phyloP scores from a whole-genome alignment of 108 stramenopile genomes.

The Pelagomonas calceolata region DNA sequence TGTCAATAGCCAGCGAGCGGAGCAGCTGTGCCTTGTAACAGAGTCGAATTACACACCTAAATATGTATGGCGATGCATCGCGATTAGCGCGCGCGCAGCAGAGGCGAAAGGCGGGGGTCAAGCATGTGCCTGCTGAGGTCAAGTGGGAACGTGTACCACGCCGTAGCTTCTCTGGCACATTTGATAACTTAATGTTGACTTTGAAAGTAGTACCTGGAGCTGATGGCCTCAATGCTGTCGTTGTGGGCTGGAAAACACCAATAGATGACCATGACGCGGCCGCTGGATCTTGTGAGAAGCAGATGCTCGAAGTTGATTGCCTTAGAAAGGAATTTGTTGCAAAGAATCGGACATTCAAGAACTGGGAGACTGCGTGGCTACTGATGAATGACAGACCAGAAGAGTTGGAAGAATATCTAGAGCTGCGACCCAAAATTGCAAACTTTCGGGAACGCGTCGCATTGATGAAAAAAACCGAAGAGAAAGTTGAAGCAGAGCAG shows the following conservation, averaged over 20 bases:
- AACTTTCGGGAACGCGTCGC: not conserved
- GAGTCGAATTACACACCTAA: too few species aligned
- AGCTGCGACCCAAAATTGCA: constrained; percentile 1
- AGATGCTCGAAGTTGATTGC: not conserved
- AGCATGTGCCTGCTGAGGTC: not conserved
- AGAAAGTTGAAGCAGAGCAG: constrained; percentile 5
- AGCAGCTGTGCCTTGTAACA: too few species aligned
- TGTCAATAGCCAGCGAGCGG: too few species aligned
- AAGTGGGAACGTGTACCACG: not conserved
- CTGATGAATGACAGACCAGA: constrained; percentile 12
- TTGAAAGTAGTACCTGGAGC: not conserved
- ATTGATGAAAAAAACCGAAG: not conserved
- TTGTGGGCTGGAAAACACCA: constrained; percentile 2
- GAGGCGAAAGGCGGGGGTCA: not conserved
- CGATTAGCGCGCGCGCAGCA: not conserved
- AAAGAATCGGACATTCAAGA: not conserved
- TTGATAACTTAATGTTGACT: not conserved
- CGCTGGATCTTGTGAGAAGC: not conserved
- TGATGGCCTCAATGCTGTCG: not conserved
- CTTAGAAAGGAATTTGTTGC: not conserved
- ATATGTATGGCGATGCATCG: not conserved
- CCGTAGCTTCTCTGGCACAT: not conserved
- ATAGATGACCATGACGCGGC: constrained; percentile 1
- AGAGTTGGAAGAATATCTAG: constrained; percentile 8
- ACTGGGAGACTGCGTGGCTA: constrained; percentile 12